Evolutionary conservation across 192 early-diverging fungal genomes (phyloP), one percentile per base, ranked within the genome.

Genomic region (Backusella tarrabulga): DNA sequence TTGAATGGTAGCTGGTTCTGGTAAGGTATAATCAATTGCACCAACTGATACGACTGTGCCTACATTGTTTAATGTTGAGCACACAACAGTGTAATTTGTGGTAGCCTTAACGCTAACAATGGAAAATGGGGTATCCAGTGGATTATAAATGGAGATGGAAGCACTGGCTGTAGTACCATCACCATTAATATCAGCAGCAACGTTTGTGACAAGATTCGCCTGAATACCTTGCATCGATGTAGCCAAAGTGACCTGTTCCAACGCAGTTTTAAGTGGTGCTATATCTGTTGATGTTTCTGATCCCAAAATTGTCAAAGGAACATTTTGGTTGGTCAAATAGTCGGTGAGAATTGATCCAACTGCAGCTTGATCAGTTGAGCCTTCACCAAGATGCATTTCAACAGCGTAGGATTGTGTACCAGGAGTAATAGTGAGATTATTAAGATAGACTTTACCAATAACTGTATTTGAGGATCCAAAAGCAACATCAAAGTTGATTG

Each of bases 141-240:
- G 80, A 34, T 81, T 81, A n/a, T 50, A 34, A 34, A 81, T 68
- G 35, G 76, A 72, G 5, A 77, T 66, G 4, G 66, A 17, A 6
- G 54, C 67, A 41, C 15, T 6, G n/a, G n/a, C 34, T 54, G 52
- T 29, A 15, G 14, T 32, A 44, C 41, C 76, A 34, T 54, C 56
- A 6, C 4, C 1, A 32, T 36, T 6, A 36, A 67, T 1, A n/a
- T 60, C 34, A 79, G 75, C 15, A 79, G 17, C 17, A 32, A 71
- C 19, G 23, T 36, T 19, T 7, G 41, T 63, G 29, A 90, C 83
- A 12, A 85, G 67, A 68, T 81, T 80, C 2, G 81, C 78, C 19
- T 83, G 68, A 19, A 90, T 79, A 76, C 89, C 89, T n/a, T 77
- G 80, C 40, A 90, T 85, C 5, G 71, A 34, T 1, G 87, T 75